phyloP scores from a whole-genome alignment of 345 rosid species.

The Noccaea bulbosa region DNA sequence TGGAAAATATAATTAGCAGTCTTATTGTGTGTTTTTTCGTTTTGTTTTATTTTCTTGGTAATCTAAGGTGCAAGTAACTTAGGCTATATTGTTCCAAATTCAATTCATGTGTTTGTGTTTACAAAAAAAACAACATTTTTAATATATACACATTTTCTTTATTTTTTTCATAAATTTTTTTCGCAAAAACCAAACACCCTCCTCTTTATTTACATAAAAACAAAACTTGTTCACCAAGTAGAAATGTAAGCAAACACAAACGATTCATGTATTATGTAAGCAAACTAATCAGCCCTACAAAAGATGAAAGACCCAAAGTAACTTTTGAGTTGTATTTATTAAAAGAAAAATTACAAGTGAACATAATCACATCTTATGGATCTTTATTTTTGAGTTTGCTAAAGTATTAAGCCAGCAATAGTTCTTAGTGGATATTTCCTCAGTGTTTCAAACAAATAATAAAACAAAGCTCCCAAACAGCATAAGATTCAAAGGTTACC shows the following conservation, averaged over 20 bases:
- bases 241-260: background rate
- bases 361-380: background rate
- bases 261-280: background rate
- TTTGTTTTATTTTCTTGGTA: too few relatives aligned
- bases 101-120: background rate
- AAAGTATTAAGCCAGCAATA: conserved; percentile 18
- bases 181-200: background rate
- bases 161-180: background rate
- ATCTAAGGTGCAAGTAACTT: conserved; percentile 11
- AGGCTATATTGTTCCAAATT: background rate
- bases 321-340: background rate
- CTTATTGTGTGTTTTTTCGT: too few relatives aligned
- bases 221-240: background rate
- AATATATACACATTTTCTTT: background rate
- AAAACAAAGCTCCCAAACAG: background rate
- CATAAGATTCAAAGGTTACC: conserved; percentile 48
- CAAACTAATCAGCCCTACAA: background rate
- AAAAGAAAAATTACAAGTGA: background rate
- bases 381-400: background rate
- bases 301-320: conserved; percentile 5
- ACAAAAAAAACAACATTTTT: background rate
- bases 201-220: too few relatives aligned
- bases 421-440: background rate
- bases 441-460: background rate
- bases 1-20: too few relatives aligned